A percentile compares a stretch with the other conserved stretches of the same genome.
Evolutionary conservation across 2,329 filamentous ascomycete species (phyloP).

Genomic region (Cladophialophora carrionii): DNA sequence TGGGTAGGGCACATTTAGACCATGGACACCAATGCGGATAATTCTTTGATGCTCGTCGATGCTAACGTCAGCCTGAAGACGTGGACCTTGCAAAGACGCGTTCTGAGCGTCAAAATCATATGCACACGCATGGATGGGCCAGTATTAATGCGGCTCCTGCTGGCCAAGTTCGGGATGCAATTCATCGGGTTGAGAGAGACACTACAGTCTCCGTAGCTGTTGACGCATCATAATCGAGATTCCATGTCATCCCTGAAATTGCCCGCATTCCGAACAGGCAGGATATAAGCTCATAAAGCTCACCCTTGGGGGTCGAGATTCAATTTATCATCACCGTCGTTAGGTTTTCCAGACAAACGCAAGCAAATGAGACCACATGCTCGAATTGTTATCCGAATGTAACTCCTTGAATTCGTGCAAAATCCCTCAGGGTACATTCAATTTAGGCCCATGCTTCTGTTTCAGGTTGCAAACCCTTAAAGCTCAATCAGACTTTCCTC

Average conservation of each 20-base stretch:
- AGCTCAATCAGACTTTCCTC: slow-evolving; percentile 83
- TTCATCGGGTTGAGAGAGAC: not conserved
- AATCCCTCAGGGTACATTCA: not conserved
- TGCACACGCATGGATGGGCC: not conserved
- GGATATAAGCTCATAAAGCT: not conserved
- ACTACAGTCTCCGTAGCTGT: not conserved
- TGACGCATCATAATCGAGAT: not conserved
- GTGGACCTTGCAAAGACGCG: not conserved
- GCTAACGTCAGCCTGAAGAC: not conserved
- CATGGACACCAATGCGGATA: not conserved
- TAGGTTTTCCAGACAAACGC: not conserved
- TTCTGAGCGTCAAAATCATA: not conserved
- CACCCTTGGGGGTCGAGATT: not conserved
- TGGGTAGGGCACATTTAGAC: not conserved
- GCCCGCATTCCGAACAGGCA: not conserved
- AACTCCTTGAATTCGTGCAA: not conserved
- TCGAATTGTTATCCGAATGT: not conserved
- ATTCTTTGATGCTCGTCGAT: not conserved
- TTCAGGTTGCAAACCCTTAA: slow-evolving; percentile 44
- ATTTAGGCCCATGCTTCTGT: not conserved
- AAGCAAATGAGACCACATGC: not conserved
- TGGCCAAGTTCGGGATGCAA: not conserved
- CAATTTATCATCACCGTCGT: not conserved
- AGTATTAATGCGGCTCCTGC: not conserved
- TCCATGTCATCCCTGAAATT: not conserved